These are phyloP conservation scores for Coemansia sp. DNA, from an alignment of 192 early-diverging fungal genomes.

Conservation along the genomic window DNA sequence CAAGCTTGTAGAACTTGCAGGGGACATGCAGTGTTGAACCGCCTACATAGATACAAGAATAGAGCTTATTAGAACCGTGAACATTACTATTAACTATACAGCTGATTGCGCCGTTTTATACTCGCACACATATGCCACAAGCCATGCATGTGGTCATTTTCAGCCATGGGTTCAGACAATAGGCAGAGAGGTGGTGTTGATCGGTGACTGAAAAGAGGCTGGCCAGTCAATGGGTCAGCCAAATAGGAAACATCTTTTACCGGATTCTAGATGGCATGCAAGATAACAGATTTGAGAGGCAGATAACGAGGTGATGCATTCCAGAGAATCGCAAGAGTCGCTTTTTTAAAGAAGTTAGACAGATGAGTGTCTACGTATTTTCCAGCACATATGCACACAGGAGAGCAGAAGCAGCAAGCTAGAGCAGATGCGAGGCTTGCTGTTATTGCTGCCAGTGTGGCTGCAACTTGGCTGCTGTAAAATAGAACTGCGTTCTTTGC, in stretches of 20 bases:
- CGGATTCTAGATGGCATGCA: constrained; percentile 5
- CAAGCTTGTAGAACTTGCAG: constrained; percentile 78
- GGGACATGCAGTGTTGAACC: constrained; percentile 62
- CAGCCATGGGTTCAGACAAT: constrained; percentile 5
- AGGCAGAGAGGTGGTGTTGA: constrained; percentile 2
- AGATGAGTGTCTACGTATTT: background rate
- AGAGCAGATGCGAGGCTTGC: constrained; percentile 2
- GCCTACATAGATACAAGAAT: constrained; percentile 21
- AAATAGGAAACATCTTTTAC: background rate
- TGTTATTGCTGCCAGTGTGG: constrained; percentile 3
- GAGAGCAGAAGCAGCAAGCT: background rate
- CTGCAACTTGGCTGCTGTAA: background rate
- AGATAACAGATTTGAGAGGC: constrained; percentile 7
- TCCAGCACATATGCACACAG: background rate
- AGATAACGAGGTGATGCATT: constrained; percentile 4
- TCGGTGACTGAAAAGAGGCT: constrained; percentile 6
- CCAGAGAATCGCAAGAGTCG: background rate
- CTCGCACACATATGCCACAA: background rate
- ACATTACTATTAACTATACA: no score
- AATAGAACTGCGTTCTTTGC: background rate
- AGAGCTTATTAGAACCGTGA: no score
- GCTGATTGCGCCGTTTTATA: background rate
- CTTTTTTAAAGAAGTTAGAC: no score
- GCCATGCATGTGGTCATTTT: no score
- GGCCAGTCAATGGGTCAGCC: background rate